Percentiles rank a stretch among this genome's conserved stretches.
These are phyloP conservation scores for Sugiyamaella xylanicola DNA, from an alignment of 1,139 yeast species.

Conservation along the genomic window DNA sequence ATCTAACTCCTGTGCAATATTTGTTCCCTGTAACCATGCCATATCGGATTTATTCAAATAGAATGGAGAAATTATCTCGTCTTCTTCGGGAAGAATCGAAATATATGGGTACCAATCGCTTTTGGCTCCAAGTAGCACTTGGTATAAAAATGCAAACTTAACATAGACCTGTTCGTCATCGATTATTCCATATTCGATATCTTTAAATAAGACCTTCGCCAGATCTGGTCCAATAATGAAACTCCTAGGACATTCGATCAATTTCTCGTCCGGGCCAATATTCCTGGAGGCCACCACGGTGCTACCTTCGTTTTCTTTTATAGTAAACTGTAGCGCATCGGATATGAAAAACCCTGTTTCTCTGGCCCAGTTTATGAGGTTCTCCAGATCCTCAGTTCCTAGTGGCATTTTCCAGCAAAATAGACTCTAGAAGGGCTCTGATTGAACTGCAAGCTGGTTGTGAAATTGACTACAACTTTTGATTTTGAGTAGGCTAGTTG, in stretches of 20 bases:
- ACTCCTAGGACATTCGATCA: slow-evolving; percentile 34
- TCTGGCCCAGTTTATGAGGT: slow-evolving; percentile 26
- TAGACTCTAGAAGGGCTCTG: too few relatives aligned
- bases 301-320: slow-evolving; percentile 27
- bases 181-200: slow-evolving; percentile 5
- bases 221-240: slow-evolving; percentile 34
- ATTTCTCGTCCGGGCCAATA: slow-evolving; percentile 26
- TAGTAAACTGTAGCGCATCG: slow-evolving; percentile 20
- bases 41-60: slow-evolving; percentile 56
- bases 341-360: slow-evolving; percentile 21
- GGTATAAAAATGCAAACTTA: slow-evolving; percentile 33
- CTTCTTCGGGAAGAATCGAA: slow-evolving; percentile 56
- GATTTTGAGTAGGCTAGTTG: too few relatives aligned
- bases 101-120: slow-evolving; percentile 53
- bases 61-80: slow-evolving; percentile 58
- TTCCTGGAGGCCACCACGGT: slow-evolving; percentile 30
- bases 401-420: background rate
- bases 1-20: slow-evolving; percentile 46
- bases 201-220: slow-evolving; percentile 29
- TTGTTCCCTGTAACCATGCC: slow-evolving; percentile 61
- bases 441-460: too few relatives aligned
- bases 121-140: slow-evolving; percentile 25
- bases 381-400: slow-evolving; percentile 7
- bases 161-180: slow-evolving; percentile 28
- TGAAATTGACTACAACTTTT: too few relatives aligned